Evolutionary conservation across 768 basidiomycete species (phyloP), one percentile per base, ranked within the genome.

Genomic region (Boletus tylopilopsis): DNA sequence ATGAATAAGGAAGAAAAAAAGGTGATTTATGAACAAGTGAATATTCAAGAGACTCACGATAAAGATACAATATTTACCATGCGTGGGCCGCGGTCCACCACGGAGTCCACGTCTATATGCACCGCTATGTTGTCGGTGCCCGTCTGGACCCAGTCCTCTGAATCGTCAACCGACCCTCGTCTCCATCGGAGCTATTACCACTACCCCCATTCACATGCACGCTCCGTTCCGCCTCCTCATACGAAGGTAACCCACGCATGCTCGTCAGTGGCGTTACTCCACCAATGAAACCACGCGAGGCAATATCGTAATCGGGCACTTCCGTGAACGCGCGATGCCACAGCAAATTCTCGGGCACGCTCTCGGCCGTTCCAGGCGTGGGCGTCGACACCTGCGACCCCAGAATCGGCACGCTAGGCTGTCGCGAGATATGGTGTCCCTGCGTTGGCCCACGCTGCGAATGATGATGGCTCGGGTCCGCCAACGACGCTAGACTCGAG

Each of bases 261-360:
- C 87, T 85, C 59, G 76, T 76, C 61, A 93, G 67, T 15, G 95
- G 93, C 10, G 87, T 84, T n/a, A 94, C 85, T 6, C 94, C 93
- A 7, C 94, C 94, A 23, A 94, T 76, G 68, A 94, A 95, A 6
- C 93, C 94, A 13, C 87, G 74, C 53, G 85, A 82, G 3, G 94
- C 91, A 39, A 90, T 77, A 18, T 77, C 77, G 67, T 98, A 98
- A 56, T 89, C 82, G 2, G 95, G 95, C 16, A 96, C 89, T 72
- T 77, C 81, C 55, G 78, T 88, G 59, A 81, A 84, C 40, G 81
- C 80, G 19, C 83, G 76, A 55, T 81, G 80, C 50, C 86, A 70
- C 54, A 80, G 55, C 55, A 67, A 61, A 15, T 64, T 63, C 47
- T 64, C 67, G 18, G 62, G 56, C 29, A 61, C 56, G 54, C 62